Percentiles rank a stretch among this genome's conserved stretches.
Evolutionary conservation across 108 stramenopile genomes (phyloP).

Genomic region (Aureococcus anophagefferens): DNA sequence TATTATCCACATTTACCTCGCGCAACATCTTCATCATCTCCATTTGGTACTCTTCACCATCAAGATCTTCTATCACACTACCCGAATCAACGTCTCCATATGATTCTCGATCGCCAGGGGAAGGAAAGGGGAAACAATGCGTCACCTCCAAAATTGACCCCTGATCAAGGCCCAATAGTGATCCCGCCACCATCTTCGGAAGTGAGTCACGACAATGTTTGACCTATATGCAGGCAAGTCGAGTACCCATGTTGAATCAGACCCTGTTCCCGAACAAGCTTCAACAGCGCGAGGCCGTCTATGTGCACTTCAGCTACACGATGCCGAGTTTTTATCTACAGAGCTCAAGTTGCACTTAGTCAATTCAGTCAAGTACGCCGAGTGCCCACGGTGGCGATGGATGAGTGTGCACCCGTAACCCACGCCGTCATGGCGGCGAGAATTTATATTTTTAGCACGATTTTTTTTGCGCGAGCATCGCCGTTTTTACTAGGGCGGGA

Average conservation of each 20-base stretch:
- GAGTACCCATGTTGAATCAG: too few relatives aligned
- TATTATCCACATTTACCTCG: conserved; percentile 95
- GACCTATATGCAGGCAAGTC: conserved; percentile 41
- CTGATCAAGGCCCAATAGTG: conserved; percentile 80
- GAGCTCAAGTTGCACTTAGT: too few relatives aligned
- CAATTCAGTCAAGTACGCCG: too few relatives aligned
- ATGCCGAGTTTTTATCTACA: not conserved
- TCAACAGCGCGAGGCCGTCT: conserved; percentile 63
- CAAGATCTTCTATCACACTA: conserved; percentile 45
- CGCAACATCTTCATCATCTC: conserved; percentile 98
- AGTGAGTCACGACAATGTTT: conserved; percentile 93
- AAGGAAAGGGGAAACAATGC: conserved; percentile 78
- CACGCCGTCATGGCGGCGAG: too few relatives aligned
- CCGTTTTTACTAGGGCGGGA: too few relatives aligned
- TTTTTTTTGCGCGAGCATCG: too few relatives aligned
- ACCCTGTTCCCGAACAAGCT: conserved; percentile 45
- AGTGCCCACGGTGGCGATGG: too few relatives aligned
- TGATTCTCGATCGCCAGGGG: too few relatives aligned
- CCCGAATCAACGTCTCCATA: too few relatives aligned
- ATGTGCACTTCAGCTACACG: not conserved
- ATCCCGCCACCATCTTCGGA: conserved; percentile 83
- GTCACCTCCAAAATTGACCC: conserved; percentile 76
- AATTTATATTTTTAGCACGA: too few relatives aligned
- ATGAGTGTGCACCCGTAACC: too few relatives aligned
- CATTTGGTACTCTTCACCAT: conserved; percentile 75